Base-by-base conservation (phyloP, 352 stramenopile genomes). In the Lagenidium sp. region DNA sequence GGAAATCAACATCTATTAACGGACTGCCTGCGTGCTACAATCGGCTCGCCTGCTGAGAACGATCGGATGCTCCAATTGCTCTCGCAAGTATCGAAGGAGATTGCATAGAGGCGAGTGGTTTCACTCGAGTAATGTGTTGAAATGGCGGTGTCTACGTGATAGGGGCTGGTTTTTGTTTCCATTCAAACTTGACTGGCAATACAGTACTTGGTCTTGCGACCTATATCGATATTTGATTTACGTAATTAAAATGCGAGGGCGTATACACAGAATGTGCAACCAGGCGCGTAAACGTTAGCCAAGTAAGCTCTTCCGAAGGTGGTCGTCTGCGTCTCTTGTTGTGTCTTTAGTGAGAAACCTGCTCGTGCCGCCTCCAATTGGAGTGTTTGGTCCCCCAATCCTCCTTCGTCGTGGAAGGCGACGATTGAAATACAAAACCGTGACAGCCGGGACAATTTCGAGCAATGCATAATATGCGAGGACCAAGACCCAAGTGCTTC, bases 1-100 rank as follows among this genome's bases (percentile, higher is more conserved):
- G 96, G 96, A 32, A 97, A 95, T 53, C 93, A 99, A 66, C 73
- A 97, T 49, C 76, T 98, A 44, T 96, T 97, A 44, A 77, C 87
- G 30, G 82, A 97, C 63, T 98, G 95, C 51, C 66, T 98, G 50
- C 87, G 95, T 45, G 87, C 96, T 6, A 98, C 94, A 26, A 96
- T 98, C 56, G 95, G 95, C 24, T 96, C 75, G 20, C 60, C 60
- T 8, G 84, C 95, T 35, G 93, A 98, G 59, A 98, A 98, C 62
- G 57, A 96, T 46, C 64, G 70, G 35, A 98, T 98, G 71, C 72
- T 98, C 12, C 60, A 82, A 47, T 51, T 95, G 41, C 65, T 96
- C 18, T 51, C 72, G 35, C 36, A 85, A 50, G 76, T 89, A 12
- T 85, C 71, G 19, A 56, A 51, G 5, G 69, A 86, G 26, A 51